Percentiles rank a stretch among this genome's conserved stretches.
Conservation (phyloP, 1,284 basidiomycete genomes). For the Moesziomyces globuligerus region DNA sequence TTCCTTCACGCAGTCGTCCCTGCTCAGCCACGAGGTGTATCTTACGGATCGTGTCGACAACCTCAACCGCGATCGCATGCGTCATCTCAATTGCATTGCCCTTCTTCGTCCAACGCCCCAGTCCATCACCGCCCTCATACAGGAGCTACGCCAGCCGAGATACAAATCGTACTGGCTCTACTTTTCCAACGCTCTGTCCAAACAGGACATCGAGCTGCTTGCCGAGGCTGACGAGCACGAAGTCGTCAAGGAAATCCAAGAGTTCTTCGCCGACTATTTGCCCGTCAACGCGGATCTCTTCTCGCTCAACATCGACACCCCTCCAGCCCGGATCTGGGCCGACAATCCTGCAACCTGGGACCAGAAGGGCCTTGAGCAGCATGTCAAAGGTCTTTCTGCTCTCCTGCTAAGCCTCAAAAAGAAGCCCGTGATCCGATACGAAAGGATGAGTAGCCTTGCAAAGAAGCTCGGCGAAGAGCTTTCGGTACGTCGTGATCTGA, state of each 20-base stretch:
- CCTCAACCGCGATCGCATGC: constrained; percentile 72
- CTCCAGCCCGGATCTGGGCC: constrained; percentile 74
- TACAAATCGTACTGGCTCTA: constrained; percentile 89
- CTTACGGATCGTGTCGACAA: constrained; percentile 98
- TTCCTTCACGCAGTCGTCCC: constrained; percentile 90
- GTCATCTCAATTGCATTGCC: constrained; percentile 95
- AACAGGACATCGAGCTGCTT: constrained; percentile 88
- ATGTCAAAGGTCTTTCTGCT: constrained; percentile 84
- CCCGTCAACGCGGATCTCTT: constrained; percentile 80
- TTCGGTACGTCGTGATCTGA: constrained; percentile 78
- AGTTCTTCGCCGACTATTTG: constrained; percentile 65
- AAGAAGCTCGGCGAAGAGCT: constrained; percentile 88
- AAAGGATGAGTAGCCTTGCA: constrained; percentile 90
- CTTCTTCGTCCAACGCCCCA: constrained; percentile 84
- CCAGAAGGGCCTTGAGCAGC: constrained; percentile 78
- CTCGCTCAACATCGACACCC: constrained; percentile 74
- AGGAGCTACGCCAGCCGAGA: constrained; percentile 80
- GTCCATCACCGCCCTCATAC: constrained; percentile 82
- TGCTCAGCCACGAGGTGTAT: constrained; percentile 96
- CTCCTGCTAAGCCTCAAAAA: constrained; percentile 94
- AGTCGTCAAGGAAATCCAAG: constrained; percentile 85
- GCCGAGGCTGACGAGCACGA: constrained; percentile 96
- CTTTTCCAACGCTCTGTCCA: constrained; percentile 92
- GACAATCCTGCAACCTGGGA: constrained; percentile 74
- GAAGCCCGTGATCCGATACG: constrained; percentile 91